phyloP scores from a whole-genome alignment of 257 asterid species.

The Nicotiana knightiana region DNA sequence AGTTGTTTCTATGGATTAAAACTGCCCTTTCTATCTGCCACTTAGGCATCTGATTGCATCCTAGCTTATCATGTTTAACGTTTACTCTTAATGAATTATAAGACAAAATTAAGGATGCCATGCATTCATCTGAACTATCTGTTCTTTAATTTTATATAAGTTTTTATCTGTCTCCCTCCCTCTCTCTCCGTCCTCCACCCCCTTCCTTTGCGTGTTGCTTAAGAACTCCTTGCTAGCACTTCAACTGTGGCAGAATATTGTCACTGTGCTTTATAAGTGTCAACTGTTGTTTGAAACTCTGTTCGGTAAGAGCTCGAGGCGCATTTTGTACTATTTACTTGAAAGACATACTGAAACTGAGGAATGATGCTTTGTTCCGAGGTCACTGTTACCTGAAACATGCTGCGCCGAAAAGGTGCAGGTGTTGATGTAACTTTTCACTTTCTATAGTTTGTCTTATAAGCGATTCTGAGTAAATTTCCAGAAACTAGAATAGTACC shows the following conservation, averaged over 20 bases:
- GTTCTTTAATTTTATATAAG: background rate
- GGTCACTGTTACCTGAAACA: background rate
- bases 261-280: background rate
- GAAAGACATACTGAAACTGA: background rate
- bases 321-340: background rate
- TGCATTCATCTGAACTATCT: background rate
- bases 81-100: background rate
- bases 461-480: background rate
- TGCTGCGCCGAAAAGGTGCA: background rate
- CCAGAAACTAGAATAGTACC: background rate
- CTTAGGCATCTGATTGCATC: background rate
- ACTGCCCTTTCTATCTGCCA: background rate
- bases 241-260: background rate
- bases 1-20: background rate
- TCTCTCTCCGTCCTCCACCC: background rate
- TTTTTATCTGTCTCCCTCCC: background rate
- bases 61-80: background rate
- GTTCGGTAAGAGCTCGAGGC: background rate
- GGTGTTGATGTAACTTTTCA: background rate
- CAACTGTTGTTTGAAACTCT: background rate
- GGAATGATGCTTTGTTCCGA: background rate
- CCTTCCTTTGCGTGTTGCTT: background rate
- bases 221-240: background rate
- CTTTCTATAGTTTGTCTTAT: background rate
- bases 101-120: background rate